Evolutionary conservation across 2,329 filamentous ascomycete genomes (phyloP), one percentile per base, ranked within the genome.

Genomic region (Trichoderma sp.): DNA sequence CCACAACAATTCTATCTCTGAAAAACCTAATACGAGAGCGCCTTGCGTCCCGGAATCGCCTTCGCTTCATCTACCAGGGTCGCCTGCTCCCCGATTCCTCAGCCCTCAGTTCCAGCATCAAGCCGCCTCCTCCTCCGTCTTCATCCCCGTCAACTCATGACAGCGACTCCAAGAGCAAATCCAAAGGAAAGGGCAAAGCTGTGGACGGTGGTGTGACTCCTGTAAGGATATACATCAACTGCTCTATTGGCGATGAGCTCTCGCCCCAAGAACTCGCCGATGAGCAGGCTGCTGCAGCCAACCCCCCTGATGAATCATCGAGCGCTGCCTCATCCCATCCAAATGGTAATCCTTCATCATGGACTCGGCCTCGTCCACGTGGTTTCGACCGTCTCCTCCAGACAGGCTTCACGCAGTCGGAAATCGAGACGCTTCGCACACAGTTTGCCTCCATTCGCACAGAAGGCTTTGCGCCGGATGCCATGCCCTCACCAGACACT

Each of bases 31-130:
- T 98, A 79, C 94, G 96, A 75, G 82, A 86, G 9, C 87, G 92
- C 60, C 88, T 98, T 26, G 86, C 91, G 6, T 88, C 90, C 15
- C 85, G 88, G 56, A 90, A 89, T 74, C 92, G 94, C 43, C 88
- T 98, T 36, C 93, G 95, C 73, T 90, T 99, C 74, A 98, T 98
- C 80, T 91, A 97, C 81, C 89, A 93, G 65, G 96, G 96, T 73
- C 94, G 93, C 79, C 92, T 97, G 72, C 90, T 98, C 64, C 87
- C 91, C 75, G 95, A 98, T 80, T 83, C 85, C 43, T 86, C 89
- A 11, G 87, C 92, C 6, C 86, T 99, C 30, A 86, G 88, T 72
- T 83, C 86, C 43, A 92, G 91, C 1, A 85, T 98, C 61, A 90
- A 89, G 73, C 83, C 92, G 2, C 88, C 89, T 0, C 84, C 89